Evolutionary conservation across 2,329 filamentous ascomycete genomes (phyloP), one percentile per base, ranked within the genome.

Genomic region (Rutstroemia sp.): DNA sequence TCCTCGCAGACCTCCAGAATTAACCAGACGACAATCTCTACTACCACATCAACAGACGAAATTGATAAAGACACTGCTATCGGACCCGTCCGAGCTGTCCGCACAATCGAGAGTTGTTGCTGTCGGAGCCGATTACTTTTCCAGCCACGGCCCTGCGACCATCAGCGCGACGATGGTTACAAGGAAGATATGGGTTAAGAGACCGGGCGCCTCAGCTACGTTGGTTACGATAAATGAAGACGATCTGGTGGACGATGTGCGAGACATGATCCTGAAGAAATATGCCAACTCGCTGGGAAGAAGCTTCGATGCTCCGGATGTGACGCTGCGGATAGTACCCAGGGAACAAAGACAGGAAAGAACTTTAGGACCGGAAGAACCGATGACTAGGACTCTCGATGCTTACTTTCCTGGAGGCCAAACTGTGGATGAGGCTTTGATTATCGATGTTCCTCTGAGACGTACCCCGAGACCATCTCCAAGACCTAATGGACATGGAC

Each of bases 111-210:
- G 63, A 70, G 70, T 69, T 70, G 34, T 19, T 10, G 19, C 7
- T 16, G 21, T 42, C 5, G 9, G 34, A 25, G 12, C 14, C 10
- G 69, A 70, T 57, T 70, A 68, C 59, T 72, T 71, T 57, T 59
- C 65, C 2, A 46, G 51, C 23, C 62, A 67, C 64, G 66, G 61
- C 25, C 65, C 65, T 5, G 59, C 64, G 52, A 65, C 65, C 42
- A 68, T 66, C 53, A 67, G 62, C 57, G 58, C 61, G 18, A 65
- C 66, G 27, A 85, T 85, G 82, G 74, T 81, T 62, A 83, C 79
- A 57, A 81, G 90, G 70, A 96, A 95, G 78, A 85, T 97, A 66
- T 99, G 94, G 94, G 92, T 97, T 69, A 94, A 88, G 76, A 82
- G 92, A 66, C 88, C 88, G 19, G 81, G 86, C 62, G 88, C 86